Conservation (phyloP, 2,329 filamentous ascomycete genomes). For the Bipolaris cookei region DNA sequence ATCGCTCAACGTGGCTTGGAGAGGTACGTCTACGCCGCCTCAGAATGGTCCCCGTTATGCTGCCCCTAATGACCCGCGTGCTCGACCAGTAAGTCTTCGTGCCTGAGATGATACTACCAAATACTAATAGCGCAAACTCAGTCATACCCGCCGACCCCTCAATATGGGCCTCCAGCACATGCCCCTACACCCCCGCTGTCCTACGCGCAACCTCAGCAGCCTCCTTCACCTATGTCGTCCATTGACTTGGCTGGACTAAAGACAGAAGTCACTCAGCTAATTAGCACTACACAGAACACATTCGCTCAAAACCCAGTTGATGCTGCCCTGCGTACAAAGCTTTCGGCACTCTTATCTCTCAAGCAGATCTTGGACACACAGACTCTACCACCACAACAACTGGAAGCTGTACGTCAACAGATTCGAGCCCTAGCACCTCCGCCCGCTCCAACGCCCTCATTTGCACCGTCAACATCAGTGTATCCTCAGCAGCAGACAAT, state of each 20-base stretch:
- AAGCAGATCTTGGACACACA: slow-evolving; percentile 80
- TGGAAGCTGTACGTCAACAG: slow-evolving; percentile 84
- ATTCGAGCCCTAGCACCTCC: slow-evolving; percentile 75
- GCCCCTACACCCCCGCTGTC: slow-evolving; percentile 34
- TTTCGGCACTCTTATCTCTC: slow-evolving; percentile 85
- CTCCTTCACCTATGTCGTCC: slow-evolving; percentile 36
- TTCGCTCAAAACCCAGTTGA: slow-evolving; percentile 80
- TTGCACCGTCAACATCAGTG: slow-evolving; percentile 39
- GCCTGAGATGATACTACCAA: not conserved
- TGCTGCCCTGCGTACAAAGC: slow-evolving; percentile 74
- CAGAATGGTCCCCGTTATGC: slow-evolving; percentile 44
- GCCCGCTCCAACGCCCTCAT: slow-evolving; percentile 55
- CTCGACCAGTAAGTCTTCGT: slow-evolving; percentile 44
- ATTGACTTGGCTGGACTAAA: slow-evolving; percentile 69
- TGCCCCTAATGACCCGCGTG: slow-evolving; percentile 43
- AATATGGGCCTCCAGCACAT: slow-evolving; percentile 35
- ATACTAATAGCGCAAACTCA: slow-evolving; percentile 16
- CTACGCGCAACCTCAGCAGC: slow-evolving; percentile 43
- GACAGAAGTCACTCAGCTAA: slow-evolving; percentile 80
- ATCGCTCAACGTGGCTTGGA: slow-evolving; percentile 63
- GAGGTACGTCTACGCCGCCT: slow-evolving; percentile 77
- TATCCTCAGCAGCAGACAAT: slow-evolving; percentile 37
- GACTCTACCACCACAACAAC: slow-evolving; percentile 78
- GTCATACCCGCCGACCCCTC: slow-evolving; percentile 32
- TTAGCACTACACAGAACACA: slow-evolving; percentile 73